A percentile compares a stretch with the other conserved stretches of the same genome.
phyloP scores from a whole-genome alignment of 495 filamentous ascomycete species.

The Penicillium cosmopolitanum region DNA sequence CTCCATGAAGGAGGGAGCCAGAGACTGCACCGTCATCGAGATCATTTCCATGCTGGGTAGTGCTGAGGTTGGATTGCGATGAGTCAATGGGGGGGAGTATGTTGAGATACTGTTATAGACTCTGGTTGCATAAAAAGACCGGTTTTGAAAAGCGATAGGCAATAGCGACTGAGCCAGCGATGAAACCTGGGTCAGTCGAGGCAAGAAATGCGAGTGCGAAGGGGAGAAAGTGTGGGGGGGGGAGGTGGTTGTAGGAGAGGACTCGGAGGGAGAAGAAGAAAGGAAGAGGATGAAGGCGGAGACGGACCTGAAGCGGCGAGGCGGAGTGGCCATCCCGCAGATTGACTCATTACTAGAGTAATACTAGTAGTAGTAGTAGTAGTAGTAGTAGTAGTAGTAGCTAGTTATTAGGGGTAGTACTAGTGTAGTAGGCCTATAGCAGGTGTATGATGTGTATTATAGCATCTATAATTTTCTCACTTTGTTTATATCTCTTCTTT shows the following conservation, averaged over 20 bases:
- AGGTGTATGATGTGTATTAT: not conserved
- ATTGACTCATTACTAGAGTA: too few relatives aligned
- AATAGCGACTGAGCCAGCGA: constrained; percentile 70
- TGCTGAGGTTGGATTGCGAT: constrained; percentile 39
- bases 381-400: too few relatives aligned
- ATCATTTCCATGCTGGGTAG: constrained; percentile 80
- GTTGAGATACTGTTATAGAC: constrained; percentile 64
- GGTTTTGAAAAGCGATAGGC: constrained; percentile 39
- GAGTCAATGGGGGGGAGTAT: constrained; percentile 47
- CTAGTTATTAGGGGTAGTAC: too few relatives aligned
- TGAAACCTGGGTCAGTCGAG: constrained; percentile 48
- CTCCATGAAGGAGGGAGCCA: constrained; percentile 32
- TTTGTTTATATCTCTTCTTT: not conserved
- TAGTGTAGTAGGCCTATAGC: too few relatives aligned
- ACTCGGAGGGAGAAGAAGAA: constrained; percentile 12
- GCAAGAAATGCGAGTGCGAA: constrained; percentile 7
- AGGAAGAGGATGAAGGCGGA: constrained; percentile 9
- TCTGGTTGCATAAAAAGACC: constrained; percentile 90
- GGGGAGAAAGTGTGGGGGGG: constrained; percentile 15
- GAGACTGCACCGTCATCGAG: constrained; percentile 46
- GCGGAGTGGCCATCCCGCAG: constrained; percentile 23
- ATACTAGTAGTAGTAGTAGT: too few relatives aligned
- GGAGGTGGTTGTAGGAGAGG: constrained; percentile 13
- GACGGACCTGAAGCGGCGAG: constrained; percentile 14
- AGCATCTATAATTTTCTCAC: not conserved